Evolutionary conservation across 2,329 filamentous ascomycete genomes (phyloP).

Genomic region (Dactylellina drechsleri): DNA sequence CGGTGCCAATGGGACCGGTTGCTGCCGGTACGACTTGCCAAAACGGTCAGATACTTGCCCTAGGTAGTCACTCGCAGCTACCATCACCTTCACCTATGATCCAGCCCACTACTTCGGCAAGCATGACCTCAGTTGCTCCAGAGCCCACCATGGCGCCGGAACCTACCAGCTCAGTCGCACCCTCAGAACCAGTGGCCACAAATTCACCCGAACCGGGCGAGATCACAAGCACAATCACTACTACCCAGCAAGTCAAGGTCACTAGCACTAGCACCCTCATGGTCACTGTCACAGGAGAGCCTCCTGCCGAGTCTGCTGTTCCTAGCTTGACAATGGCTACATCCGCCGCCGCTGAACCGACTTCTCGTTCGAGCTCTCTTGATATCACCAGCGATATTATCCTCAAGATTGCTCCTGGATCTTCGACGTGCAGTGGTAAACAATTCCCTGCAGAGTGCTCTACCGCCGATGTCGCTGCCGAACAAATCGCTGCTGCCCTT

Average conservation of each 20-base stretch:
- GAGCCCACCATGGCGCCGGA: conserved; percentile 10
- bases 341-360: not conserved
- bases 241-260: not conserved
- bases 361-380: conserved; percentile 7
- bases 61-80: conserved; percentile 10
- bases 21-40: conserved; percentile 41
- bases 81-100: conserved; percentile 4
- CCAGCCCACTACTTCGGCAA: conserved; percentile 10
- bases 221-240: conserved; percentile 25
- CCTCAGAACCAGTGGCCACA: conserved; percentile 3
- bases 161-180: not conserved
- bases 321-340: not conserved
- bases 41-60: conserved; percentile 27
- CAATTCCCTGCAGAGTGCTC: conserved; percentile 70
- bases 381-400: conserved; percentile 62
- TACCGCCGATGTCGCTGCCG: conserved; percentile 71
- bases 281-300: conserved; percentile 6
- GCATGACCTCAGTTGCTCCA: conserved; percentile 1
- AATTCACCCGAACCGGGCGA: conserved; percentile 3
- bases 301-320: not conserved
- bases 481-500: conserved; percentile 69
- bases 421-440: conserved; percentile 65
- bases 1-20: conserved; percentile 42
- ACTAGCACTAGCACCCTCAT: conserved; percentile 23
- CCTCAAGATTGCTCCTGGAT: conserved; percentile 68